Conservation (phyloP, 495 filamentous ascomycete genomes). For the Baudoinia panamericana region DNA sequence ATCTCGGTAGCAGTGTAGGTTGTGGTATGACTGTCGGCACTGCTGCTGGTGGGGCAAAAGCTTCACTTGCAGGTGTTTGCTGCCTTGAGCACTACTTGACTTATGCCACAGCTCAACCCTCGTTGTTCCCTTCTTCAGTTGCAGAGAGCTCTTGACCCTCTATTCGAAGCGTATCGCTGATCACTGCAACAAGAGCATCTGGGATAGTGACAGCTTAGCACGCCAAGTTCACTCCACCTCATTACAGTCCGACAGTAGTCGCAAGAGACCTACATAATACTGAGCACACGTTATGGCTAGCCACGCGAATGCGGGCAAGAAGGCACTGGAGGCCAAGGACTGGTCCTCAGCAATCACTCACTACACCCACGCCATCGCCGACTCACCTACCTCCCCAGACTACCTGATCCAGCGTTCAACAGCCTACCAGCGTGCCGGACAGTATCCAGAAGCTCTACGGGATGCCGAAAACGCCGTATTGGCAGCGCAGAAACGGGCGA, state of each 20-base stretch:
- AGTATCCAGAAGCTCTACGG: slow-evolving; percentile 46
- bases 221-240: not conserved
- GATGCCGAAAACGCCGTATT: slow-evolving; percentile 72
- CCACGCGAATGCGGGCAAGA: slow-evolving; percentile 46
- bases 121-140: no score
- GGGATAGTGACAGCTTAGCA: no score
- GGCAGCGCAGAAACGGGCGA: slow-evolving; percentile 57
- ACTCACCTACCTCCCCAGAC: slow-evolving; percentile 51
- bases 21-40: no score
- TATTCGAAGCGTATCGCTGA: no score
- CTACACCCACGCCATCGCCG: slow-evolving; percentile 62
- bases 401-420: slow-evolving; percentile 85
- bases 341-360: slow-evolving; percentile 53
- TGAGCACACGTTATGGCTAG: slow-evolving; percentile 35
- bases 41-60: no score
- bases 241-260: not conserved
- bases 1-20: no score
- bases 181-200: no score
- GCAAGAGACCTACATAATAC: not conserved
- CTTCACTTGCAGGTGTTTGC: no score
- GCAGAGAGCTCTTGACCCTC: no score
- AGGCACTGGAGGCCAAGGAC: slow-evolving; percentile 50
- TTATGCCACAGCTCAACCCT: no score
- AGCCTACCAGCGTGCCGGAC: slow-evolving; percentile 56
- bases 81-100: no score